Evolutionary conservation across 2,329 filamentous ascomycete species (phyloP), one percentile per base, ranked within the genome.

Genomic region (Cadophora luteo-olivacea): DNA sequence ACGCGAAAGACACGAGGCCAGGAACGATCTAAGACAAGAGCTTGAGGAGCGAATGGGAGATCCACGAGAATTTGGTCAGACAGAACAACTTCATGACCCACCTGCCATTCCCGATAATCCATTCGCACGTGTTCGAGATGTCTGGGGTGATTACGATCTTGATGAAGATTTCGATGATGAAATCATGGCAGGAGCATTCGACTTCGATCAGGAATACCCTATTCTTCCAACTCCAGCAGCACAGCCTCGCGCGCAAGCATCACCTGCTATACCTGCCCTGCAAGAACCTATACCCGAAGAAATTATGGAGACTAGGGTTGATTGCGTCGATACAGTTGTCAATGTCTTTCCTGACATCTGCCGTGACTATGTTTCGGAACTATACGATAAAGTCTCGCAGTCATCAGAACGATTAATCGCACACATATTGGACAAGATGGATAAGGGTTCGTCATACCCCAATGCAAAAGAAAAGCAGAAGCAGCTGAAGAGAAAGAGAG

Each of bases 311-410:
- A 58, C 70, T 25, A 61, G 61, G 49, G 58, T 38, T n/a, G 69
- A 71, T 55, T 73, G 79, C 61, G 74, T 84, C 22, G 70, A 72
- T 9, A 74, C 77, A n/a, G 73, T 85, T 22, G 48, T 81, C 4
- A 74, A 76, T 12, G 72, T 85, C 9, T 85, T 86, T 65, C 84
- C 84, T 9, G 82, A 82, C 61, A 83, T 85, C 51, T 80, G 80
- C 65, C 79, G 76, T 25, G 74, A 80, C 12, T 80, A 83, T 72
- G 79, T 85, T 25, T 72, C 71, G 12, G 72, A 75, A 19, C 72
- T 84, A n/a, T 82, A 80, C 68, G 69, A 77, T 25, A 72, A 68
- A 36, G 58, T 73, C 14, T 66, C 66, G 11, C 38, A 71, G 32
- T 69, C 73, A 12, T 73, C 75, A 8, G 71, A 73, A 19, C 74